Base-by-base conservation (phyloP, 805 yeast genomes). In the Lipomyces anomalus region DNA sequence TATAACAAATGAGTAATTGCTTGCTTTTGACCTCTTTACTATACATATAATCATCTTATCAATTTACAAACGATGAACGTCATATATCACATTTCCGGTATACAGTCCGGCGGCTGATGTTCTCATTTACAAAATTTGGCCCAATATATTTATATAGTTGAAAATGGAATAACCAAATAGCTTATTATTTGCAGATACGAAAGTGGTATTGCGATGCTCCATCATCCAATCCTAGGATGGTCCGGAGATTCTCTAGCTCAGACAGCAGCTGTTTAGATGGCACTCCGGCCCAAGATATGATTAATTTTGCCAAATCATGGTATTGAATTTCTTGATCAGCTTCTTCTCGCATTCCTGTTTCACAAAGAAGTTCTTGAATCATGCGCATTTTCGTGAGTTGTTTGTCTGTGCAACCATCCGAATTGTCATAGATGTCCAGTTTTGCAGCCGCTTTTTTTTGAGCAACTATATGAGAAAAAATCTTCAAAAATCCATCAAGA, bases 291-390 rank as follows among this genome's bases (percentile, higher is more conserved):
- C 52, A 47, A 7, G 32, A 9, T 22, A 17, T 30, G 13, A 41
- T 22, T 18, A 47, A 16, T 28, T 29, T 39, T 36, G 43, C 40
- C 16, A 47, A 13, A 23, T 47, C 50, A 3, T 35, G 30, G 47
- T 47, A 47, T 9, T 18, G 11, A 17, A 47, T 32, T 3, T 42
- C 48, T 13, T 38, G 16, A n/a, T n/a, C n/a, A n/a, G 34, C 43
- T 3, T 17, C 28, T 4, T 33, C 35, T 9, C 41, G 42, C 37
- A 13, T 9, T 34, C 16, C 37, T 28, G 16, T 28, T 13, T 28
- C 16, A 13, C 13, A 28, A 28, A 47, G 24, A 7, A 47, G 20
- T 13, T 46, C 50, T 4, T 28, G 38, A 11, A 35, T 22, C 5
- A 46, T 21, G 9, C 29, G 21, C 16, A 18, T n/a, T 20, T 38